Percentiles rank a stretch among this genome's conserved stretches.
Evolutionary conservation across 106 monocot species (phyloP).

Genomic region (Dactylorhiza incarnata): DNA sequence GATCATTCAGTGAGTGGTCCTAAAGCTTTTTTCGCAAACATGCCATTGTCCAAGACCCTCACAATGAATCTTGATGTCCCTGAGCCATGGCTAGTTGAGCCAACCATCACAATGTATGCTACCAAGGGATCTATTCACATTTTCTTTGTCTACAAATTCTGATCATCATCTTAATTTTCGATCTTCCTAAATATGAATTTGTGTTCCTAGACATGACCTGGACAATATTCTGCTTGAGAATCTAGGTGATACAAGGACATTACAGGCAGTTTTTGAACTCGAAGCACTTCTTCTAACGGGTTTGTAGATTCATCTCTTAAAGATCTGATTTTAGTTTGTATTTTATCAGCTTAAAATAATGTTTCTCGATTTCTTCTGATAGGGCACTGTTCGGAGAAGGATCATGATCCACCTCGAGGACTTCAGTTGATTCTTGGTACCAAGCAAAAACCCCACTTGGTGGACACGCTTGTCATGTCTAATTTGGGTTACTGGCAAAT

Average conservation of each 20-base stretch:
- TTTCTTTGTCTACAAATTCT: slow-evolving; percentile 6
- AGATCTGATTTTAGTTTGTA: neutral
- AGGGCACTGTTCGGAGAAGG: slow-evolving; percentile 96
- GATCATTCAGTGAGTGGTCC: slow-evolving; percentile 78
- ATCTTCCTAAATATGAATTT: neutral
- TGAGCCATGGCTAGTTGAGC: slow-evolving; percentile 98
- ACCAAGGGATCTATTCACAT: neutral
- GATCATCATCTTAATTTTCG: neutral
- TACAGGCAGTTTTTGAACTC: slow-evolving; percentile 96
- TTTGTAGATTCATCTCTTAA: slow-evolving; percentile 1
- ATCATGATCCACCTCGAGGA: slow-evolving; percentile 91
- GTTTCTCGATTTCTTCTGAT: neutral
- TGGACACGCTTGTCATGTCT: slow-evolving; percentile 97
- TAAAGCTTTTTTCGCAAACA: slow-evolving; percentile 88
- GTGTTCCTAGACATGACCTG: slow-evolving; percentile 69
- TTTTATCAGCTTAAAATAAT: slow-evolving; percentile 5
- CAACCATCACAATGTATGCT: slow-evolving; percentile 78
- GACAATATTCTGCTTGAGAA: slow-evolving; percentile 97
- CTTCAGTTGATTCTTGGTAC: slow-evolving; percentile 95
- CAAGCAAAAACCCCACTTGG: slow-evolving; percentile 57
- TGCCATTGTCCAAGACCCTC: slow-evolving; percentile 87
- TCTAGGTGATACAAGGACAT: slow-evolving; percentile 64
- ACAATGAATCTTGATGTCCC: slow-evolving; percentile 99
- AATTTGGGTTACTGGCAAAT: slow-evolving; percentile 99
- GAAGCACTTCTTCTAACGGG: slow-evolving; percentile 96